Conservation (phyloP, 768 basidiomycete species). For the Collybia mongolica region DNA sequence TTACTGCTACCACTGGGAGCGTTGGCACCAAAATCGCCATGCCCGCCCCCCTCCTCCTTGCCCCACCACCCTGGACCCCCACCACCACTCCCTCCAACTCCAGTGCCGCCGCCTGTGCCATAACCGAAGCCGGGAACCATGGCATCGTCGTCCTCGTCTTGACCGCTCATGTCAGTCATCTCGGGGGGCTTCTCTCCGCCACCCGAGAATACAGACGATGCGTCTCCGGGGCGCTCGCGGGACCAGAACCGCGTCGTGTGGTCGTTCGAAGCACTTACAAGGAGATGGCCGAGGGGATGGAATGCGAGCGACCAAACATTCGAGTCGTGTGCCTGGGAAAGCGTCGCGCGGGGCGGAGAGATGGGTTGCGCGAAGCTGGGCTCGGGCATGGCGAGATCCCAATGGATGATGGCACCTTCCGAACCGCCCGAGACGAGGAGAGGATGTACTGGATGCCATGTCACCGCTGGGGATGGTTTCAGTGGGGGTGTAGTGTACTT, state of each 20-base stretch:
- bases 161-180: conserved; percentile 49
- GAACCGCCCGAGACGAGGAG: conserved; percentile 92
- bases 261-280: conserved; percentile 95
- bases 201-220: conserved; percentile 70
- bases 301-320: conserved; percentile 96
- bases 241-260: conserved; percentile 99
- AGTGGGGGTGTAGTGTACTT: background rate
- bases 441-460: conserved; percentile 96
- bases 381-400: conserved; percentile 79
- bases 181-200: conserved; percentile 87
- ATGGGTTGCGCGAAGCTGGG: conserved; percentile 40
- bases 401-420: conserved; percentile 92
- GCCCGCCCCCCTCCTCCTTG: conserved; percentile 38
- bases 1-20: conserved; percentile 11
- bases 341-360: conserved; percentile 70
- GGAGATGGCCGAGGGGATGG: conserved; percentile 94
- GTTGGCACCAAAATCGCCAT: conserved; percentile 7
- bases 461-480: conserved; percentile 54
- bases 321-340: conserved; percentile 97
- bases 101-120: conserved; percentile 25
- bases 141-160: conserved; percentile 74
- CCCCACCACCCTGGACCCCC: conserved; percentile 39
- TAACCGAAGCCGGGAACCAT: conserved; percentile 76
- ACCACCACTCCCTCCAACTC: conserved; percentile 34
- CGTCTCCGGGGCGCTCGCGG: conserved; percentile 85